These are phyloP conservation scores for Pichia sp. DNA, from an alignment of 1,139 yeast genomes.

Conservation along the genomic window DNA sequence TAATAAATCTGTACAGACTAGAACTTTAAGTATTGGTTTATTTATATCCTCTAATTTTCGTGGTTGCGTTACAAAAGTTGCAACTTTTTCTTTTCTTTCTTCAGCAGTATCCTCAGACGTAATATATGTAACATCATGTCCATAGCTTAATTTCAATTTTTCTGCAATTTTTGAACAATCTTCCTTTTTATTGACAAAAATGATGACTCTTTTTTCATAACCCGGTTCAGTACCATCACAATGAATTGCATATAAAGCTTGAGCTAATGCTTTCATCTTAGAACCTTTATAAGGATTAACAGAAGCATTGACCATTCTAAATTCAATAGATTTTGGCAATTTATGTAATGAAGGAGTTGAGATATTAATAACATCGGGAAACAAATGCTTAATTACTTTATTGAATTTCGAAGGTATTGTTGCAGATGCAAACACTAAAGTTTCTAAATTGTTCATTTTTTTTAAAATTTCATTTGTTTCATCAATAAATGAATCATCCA, in stretches of 20 bases:
- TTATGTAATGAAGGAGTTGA: slow-evolving; percentile 80
- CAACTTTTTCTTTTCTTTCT: slow-evolving; percentile 50
- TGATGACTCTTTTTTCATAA: slow-evolving; percentile 69
- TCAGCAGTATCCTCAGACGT: slow-evolving; percentile 58
- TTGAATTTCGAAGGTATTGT: slow-evolving; percentile 81
- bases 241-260: slow-evolving; percentile 77
- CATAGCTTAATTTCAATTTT: slow-evolving; percentile 45
- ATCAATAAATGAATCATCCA: slow-evolving; percentile 75
- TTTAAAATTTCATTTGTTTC: slow-evolving; percentile 57
- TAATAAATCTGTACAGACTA: slow-evolving; percentile 83
- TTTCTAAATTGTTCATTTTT: slow-evolving; percentile 48
- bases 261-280: slow-evolving; percentile 77
- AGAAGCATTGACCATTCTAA: slow-evolving; percentile 69
- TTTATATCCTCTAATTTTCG: slow-evolving; percentile 34
- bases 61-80: slow-evolving; percentile 59
- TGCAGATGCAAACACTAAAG: slow-evolving; percentile 77
- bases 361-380: slow-evolving; percentile 60
- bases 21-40: slow-evolving; percentile 41
- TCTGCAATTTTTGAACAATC: slow-evolving; percentile 54
- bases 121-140: slow-evolving; percentile 57
- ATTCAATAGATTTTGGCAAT: slow-evolving; percentile 67
- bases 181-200: slow-evolving; percentile 74
- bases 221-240: slow-evolving; percentile 80
- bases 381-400: slow-evolving; percentile 50
- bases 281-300: slow-evolving; percentile 77